A percentile compares a stretch with the other conserved stretches of the same genome.
phyloP scores from a whole-genome alignment of 345 rosid species.

The Dimocarpus longan region DNA sequence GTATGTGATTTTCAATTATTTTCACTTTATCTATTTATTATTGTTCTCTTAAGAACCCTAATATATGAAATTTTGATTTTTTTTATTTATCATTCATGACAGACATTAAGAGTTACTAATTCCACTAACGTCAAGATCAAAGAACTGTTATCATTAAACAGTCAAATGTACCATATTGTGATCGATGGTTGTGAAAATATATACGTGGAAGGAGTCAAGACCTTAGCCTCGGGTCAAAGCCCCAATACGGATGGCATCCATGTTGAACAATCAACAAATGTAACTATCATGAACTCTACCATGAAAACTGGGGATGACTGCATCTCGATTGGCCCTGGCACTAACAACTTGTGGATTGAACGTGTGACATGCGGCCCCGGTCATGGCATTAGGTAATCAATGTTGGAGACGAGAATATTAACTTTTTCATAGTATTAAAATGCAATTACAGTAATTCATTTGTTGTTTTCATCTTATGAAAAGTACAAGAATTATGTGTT shows the following conservation, averaged over 20 bases:
- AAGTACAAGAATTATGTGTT: too few species aligned
- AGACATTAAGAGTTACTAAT: constrained; percentile 30
- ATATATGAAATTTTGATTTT: background rate
- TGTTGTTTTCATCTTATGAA: too few species aligned
- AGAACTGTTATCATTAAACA: constrained; percentile 27
- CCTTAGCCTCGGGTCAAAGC: constrained; percentile 19
- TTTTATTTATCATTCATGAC: background rate
- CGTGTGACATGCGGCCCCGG: constrained; percentile 41
- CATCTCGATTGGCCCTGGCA: constrained; percentile 33
- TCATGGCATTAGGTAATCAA: constrained; percentile 33
- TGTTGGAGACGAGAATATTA: too few species aligned
- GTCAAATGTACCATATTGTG: constrained; percentile 35
- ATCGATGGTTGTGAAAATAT: constrained; percentile 31
- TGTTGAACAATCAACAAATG: constrained; percentile 24
- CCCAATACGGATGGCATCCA: constrained; percentile 42
- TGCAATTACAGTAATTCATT: too few species aligned
- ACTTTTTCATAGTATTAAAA: too few species aligned
- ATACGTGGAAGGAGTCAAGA: constrained; percentile 11
- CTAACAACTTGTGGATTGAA: constrained; percentile 27
- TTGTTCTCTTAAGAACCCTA: background rate
- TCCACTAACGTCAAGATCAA: constrained; percentile 28
- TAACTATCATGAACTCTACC: constrained; percentile 9
- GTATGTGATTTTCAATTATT: background rate
- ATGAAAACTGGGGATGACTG: constrained; percentile 41
- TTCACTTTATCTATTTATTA: background rate